Conservation (phyloP, 1,284 basidiomycete genomes). For the Sporisorium iseilematis-ciliati region DNA sequence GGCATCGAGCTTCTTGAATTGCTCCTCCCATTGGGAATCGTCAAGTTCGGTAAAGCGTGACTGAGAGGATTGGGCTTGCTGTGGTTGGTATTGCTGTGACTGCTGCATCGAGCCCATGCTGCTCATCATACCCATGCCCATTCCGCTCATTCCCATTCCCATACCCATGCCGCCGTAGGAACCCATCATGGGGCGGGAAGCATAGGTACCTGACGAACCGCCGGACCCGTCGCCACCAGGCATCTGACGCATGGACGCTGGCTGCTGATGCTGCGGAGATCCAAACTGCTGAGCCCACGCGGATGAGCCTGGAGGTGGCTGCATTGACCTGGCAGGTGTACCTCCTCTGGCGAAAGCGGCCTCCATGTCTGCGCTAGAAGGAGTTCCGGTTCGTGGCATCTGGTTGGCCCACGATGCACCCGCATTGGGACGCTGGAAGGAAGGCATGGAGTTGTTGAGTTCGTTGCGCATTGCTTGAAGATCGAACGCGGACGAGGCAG, state of each 20-base stretch:
- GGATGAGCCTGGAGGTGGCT: slow-evolving; percentile 27
- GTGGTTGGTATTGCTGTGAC: slow-evolving; percentile 19
- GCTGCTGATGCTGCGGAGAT: slow-evolving; percentile 22
- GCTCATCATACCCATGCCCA: slow-evolving; percentile 57
- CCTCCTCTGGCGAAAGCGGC: slow-evolving; percentile 50
- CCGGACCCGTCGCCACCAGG: slow-evolving; percentile 21
- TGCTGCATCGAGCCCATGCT: slow-evolving; percentile 37
- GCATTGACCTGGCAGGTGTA: slow-evolving; percentile 23
- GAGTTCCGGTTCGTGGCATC: slow-evolving; percentile 48
- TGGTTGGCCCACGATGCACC: slow-evolving; percentile 59
- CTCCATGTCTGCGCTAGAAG: slow-evolving; percentile 49
- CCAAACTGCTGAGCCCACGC: slow-evolving; percentile 62
- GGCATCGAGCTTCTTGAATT: slow-evolving; percentile 64
- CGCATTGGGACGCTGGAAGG: slow-evolving; percentile 32
- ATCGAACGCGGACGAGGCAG: slow-evolving; percentile 53
- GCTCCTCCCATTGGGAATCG: slow-evolving; percentile 65
- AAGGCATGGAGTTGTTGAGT: slow-evolving; percentile 33
- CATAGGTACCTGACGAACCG: slow-evolving; percentile 27
- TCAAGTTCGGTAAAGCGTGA: slow-evolving; percentile 62
- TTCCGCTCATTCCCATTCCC: slow-evolving; percentile 49
- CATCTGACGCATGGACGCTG: slow-evolving; percentile 21
- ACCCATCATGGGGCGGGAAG: slow-evolving; percentile 50
- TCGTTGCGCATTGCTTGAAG: slow-evolving; percentile 58
- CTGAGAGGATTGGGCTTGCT: slow-evolving; percentile 31
- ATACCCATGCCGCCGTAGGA: slow-evolving; percentile 47